Evolutionary conservation across 257 asterid genomes (phyloP), one percentile per base, ranked within the genome.

Genomic region (Echium plantagineum): DNA sequence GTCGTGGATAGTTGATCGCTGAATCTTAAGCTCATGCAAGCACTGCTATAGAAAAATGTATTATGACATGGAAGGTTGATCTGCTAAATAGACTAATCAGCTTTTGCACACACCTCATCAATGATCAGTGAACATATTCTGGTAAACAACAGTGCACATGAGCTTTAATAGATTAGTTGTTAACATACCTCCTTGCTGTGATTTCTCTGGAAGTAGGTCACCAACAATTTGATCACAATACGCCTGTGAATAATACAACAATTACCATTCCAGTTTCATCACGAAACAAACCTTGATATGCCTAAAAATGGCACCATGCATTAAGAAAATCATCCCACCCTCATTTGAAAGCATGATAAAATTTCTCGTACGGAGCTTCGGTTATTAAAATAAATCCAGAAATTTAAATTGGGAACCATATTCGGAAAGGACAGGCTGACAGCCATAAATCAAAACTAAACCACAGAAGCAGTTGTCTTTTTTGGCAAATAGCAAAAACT

Each of bases 171-270:
- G 22, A 54, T 28, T 30, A 53, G 56, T 28, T 54, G 72, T 57
- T 21, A 63, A 2, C 66, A 24, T 64, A 93, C 99, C 97, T 93
- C 97, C 80, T 83, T 89, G 83, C 96, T 93, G 79, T 93, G 96
- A 76, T 89, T 89, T 78, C 89, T 83, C 85, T 89, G 97, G 74
- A 93, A 93, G 77, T 89, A 93, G 5, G 99, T 93, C 78, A 81
- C 96, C 71, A 89, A 78, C 76, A 93, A 76, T 68, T 93, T 93
- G 74, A 93, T 86, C 74, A 93, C 99, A 60, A 89, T 93, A 72
- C 96, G 97, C 94, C 97, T 93, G 94, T 74, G 69, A 63, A 75
- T 61, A 59, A 57, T 46, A 58, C 32, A 32, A 35, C 62, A 19
- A 57, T 66, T 38, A n/a, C n/a, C n/a, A n/a, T n/a, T n/a, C n/a